Percentiles rank a stretch among this genome's conserved stretches.
Conservation (phyloP, 352 stramenopile species). For the Aphanomyces euteiches region DNA sequence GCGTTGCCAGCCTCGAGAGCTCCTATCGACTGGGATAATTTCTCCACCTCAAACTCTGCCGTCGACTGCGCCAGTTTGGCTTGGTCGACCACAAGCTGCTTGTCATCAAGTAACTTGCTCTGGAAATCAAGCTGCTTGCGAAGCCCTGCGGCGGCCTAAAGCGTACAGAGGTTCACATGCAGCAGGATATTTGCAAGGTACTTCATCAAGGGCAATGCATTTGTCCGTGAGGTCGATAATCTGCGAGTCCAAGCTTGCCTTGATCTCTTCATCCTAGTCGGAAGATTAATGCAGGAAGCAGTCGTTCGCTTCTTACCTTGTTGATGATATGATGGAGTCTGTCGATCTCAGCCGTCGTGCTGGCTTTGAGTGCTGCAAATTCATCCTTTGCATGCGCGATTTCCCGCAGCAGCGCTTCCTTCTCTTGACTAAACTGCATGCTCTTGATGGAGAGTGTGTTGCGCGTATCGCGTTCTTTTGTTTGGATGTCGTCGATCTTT, state of each 20-base stretch:
- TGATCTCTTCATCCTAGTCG: conserved; percentile 8
- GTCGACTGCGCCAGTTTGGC: background rate
- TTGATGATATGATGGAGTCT: background rate
- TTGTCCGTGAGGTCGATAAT: conserved; percentile 7
- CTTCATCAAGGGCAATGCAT: conserved; percentile 16
- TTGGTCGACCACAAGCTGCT: conserved; percentile 16
- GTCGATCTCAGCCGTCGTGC: background rate
- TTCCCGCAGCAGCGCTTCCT: conserved; percentile 11
- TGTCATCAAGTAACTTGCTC: conserved; percentile 3
- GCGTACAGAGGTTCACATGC: background rate
- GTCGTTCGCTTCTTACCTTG: background rate
- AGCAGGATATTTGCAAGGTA: background rate
- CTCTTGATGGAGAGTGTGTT: conserved; percentile 7
- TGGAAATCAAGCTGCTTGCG: conserved; percentile 19
- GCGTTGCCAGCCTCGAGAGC: conserved; percentile 5
- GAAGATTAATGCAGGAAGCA: background rate
- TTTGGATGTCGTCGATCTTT: background rate
- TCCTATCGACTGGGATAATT: background rate
- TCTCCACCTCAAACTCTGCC: background rate
- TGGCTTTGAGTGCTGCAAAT: background rate
- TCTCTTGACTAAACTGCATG: conserved; percentile 14
- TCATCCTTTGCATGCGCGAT: background rate
- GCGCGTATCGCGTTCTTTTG: conserved; percentile 10
- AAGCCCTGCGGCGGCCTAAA: background rate
- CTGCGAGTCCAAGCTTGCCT: conserved; percentile 11